phyloP scores from a whole-genome alignment of 1,139 yeast species.

The Arxiozyma telluris region DNA sequence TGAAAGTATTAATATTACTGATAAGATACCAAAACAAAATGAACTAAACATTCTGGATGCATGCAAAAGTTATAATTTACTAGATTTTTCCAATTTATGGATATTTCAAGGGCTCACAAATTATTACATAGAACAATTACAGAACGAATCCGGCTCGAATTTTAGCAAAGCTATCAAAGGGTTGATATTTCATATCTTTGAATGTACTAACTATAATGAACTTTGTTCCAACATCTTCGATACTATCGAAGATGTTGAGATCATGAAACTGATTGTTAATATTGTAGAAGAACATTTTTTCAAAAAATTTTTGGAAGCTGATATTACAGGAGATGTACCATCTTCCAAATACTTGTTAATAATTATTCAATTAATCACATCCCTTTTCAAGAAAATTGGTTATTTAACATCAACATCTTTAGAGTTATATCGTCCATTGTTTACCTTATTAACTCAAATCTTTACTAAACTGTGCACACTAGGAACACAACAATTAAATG shows the following conservation, averaged over 20 bases:
- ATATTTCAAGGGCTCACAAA: constrained; percentile 25
- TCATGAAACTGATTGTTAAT: constrained; percentile 13
- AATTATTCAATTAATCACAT: constrained; percentile 20
- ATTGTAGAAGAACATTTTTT: constrained; percentile 24
- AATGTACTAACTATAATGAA: constrained; percentile 17
- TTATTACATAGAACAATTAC: constrained; percentile 12
- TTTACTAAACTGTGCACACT: constrained; percentile 12
- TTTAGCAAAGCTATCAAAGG: constrained; percentile 6
- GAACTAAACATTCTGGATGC: neutral
- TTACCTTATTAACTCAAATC: constrained; percentile 11
- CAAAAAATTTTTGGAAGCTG: constrained; percentile 11
- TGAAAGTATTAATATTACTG: neutral
- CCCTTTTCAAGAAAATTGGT: constrained; percentile 18
- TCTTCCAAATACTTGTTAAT: constrained; percentile 10
- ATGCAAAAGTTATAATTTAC: constrained; percentile 10
- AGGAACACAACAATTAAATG: constrained; percentile 9
- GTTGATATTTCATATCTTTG: constrained; percentile 19
- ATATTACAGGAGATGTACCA: neutral
- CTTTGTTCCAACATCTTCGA: constrained; percentile 25
- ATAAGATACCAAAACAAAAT: neutral
- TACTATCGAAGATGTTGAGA: constrained; percentile 13
- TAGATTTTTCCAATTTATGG: constrained; percentile 29
- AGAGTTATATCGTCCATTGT: constrained; percentile 13
- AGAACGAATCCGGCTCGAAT: neutral
- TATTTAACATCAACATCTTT: constrained; percentile 5